A percentile compares a stretch with the other conserved stretches of the same genome.
Conservation (phyloP, 23 red algal species). For the Gracilaria gracilis region DNA sequence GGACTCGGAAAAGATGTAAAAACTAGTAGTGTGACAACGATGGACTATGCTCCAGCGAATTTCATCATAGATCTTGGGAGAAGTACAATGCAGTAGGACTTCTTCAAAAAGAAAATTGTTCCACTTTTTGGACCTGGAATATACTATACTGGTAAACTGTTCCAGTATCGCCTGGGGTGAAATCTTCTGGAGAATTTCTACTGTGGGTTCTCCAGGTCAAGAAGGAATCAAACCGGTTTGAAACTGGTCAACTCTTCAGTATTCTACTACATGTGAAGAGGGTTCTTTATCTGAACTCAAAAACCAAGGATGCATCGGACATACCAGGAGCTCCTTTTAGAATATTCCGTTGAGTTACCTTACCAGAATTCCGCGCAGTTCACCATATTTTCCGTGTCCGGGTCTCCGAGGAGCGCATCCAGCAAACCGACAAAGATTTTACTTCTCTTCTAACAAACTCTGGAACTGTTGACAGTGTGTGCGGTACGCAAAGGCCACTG, state of each 20-base stretch:
- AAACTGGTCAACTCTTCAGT: conserved; percentile 42
- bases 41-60: conserved; percentile 47
- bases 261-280: conserved; percentile 30
- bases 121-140: conserved; percentile 60
- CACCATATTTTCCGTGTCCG: conserved; percentile 52
- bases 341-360: conserved; percentile 2
- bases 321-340: conserved; percentile 34
- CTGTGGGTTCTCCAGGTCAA: conserved; percentile 63
- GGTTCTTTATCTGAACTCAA: conserved; percentile 49
- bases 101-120: conserved; percentile 22
- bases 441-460: conserved; percentile 37
- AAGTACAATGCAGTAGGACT: background rate
- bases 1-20: no score
- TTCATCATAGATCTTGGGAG: conserved; percentile 34
- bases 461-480: conserved; percentile 51
- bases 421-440: conserved; percentile 40
- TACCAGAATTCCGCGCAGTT: conserved; percentile 13
- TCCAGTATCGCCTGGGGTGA: conserved; percentile 13
- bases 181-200: conserved; percentile 48
- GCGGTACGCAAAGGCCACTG: conserved; percentile 47
- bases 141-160: conserved; percentile 64
- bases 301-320: background rate
- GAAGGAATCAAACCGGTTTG: conserved; percentile 21
- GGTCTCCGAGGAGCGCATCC: conserved; percentile 35
- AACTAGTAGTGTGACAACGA: no score